These are phyloP conservation scores for Spergularia bocconei DNA, from an alignment of 148 eudicot genomes.

Conservation along the genomic window DNA sequence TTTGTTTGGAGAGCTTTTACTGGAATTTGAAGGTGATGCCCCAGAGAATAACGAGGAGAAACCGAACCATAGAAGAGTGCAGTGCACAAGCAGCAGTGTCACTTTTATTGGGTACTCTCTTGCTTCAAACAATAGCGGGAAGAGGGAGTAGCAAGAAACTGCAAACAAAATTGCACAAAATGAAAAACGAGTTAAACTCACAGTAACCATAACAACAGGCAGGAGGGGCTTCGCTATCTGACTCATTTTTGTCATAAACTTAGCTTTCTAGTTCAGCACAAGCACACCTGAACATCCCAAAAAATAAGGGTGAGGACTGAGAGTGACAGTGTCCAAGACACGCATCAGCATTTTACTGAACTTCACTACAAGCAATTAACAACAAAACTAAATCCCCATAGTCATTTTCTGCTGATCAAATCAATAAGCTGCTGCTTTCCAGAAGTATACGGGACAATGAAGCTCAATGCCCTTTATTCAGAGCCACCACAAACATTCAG, in stretches of 20 bases:
- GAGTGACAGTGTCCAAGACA: not conserved
- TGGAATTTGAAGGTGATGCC: slow-evolving; percentile 21
- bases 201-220: not conserved
- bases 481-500: not conserved
- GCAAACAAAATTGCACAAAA: slow-evolving; percentile 28
- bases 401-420: not conserved
- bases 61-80: slow-evolving; percentile 56
- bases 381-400: not conserved
- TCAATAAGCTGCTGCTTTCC: not conserved
- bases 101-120: slow-evolving; percentile 92
- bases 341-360: not conserved
- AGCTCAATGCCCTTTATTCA: not conserved
- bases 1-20: slow-evolving; percentile 20
- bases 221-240: no score
- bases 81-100: slow-evolving; percentile 51
- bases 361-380: not conserved
- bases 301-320: not conserved
- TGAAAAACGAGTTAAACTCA: not conserved
- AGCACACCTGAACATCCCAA: not conserved
- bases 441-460: not conserved
- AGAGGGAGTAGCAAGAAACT: slow-evolving; percentile 89
- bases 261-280: not conserved
- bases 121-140: slow-evolving; percentile 87
- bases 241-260: not conserved
- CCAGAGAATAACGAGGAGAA: slow-evolving; percentile 51